Base-by-base conservation (phyloP, 2,329 filamentous ascomycete genomes). In the Penicillium sp. region DNA sequence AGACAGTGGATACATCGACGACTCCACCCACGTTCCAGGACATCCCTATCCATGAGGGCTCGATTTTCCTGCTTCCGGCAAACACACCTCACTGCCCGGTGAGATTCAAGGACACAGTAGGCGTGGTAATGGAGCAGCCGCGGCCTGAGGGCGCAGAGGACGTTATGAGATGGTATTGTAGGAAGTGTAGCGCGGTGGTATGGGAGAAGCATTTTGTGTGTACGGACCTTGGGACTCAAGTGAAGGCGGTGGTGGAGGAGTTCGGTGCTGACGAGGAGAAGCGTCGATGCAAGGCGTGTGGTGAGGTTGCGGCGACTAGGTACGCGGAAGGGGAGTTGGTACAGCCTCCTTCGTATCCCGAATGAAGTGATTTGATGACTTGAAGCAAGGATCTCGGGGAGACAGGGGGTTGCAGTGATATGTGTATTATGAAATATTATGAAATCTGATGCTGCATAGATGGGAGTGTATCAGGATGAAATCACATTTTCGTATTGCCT, bases 1-100 rank as follows among this genome's bases (percentile, higher is more conserved):
- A 94, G 67, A 86, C 93, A 13, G 87, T 96, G 54, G 89, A 96
- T 63, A 70, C 69, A 5, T 65, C 62, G 48, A 74, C 62, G 69
- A 76, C 47, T 68, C 77, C 66, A 50, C 68, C 68, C 0, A 64
- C 73, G 39, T 95, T 95, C 71, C 79, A 82, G 56, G 91, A 97
- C 70, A 81, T 97, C 54, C 77, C 89, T 64, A 95, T 97, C 72
- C 79, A 84, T 62, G 89, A 97, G 72, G 91, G 91, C 54, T 89
- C 93, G 58, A 86, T 97, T 80, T 97, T 95, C 69, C 76, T 97
- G 4, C 79, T 98, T 1, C 91, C 91, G 0, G 80, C 84, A n/a
- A 90, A 95, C 69, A 93, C 86, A n/a, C 91, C 91, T 22, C 91
- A 97, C 72, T 96, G 95, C 69, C 91, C 93, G 0, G 88, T 97